Evolutionary conservation across 192 early-diverging fungal species (phyloP), one percentile per base, ranked within the genome.

Genomic region (Physocladia obscura): DNA sequence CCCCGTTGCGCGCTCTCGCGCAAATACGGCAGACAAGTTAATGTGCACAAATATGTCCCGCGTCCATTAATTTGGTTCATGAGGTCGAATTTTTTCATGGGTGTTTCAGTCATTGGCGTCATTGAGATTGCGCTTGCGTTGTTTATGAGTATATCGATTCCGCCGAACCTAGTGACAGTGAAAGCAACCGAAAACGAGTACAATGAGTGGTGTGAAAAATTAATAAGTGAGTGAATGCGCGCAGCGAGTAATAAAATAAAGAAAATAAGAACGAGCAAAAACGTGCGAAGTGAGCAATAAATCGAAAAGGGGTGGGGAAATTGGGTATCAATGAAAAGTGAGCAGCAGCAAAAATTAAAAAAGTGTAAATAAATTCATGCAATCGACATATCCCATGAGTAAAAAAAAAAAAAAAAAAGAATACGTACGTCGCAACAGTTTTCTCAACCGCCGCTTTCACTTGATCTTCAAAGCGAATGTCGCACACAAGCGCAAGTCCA

Each of bases 91-190:
- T 63, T 71, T 37, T 77, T 77, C 34, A 72, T 59, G 27, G 48
- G 30, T 11, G 76, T 72, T 24, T 56, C 65, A n/a, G 70, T 56
- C 56, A 71, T 77, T 17, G 70, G 47, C 13, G 76, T 89, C 67
- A 92, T 71, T 40, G 76, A 76, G 59, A 94, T 91, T 0, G 91
- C 93, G 27, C 88, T 89, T 2, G 93, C 80, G 58, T 89, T 87
- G 78, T 92, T 94, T 79, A 92, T 78, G 11, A 94, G 78, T 58
- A 94, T 91, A 70, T 94, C 92, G 62, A 94, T 87, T 30, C 88
- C 84, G 11, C 90, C 90, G 79, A 94, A 94, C 40, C 74, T 68
- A n/a, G n/a, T n/a, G n/a, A n/a, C n/a, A n/a, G n/a, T n/a, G n/a
- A n/a, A n/a, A n/a, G n/a, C n/a, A n/a, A n/a, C n/a, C n/a, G n/a